Evolutionary conservation across 352 stramenopile species (phyloP).

Genomic region (Globisporangium okanoganense): DNA sequence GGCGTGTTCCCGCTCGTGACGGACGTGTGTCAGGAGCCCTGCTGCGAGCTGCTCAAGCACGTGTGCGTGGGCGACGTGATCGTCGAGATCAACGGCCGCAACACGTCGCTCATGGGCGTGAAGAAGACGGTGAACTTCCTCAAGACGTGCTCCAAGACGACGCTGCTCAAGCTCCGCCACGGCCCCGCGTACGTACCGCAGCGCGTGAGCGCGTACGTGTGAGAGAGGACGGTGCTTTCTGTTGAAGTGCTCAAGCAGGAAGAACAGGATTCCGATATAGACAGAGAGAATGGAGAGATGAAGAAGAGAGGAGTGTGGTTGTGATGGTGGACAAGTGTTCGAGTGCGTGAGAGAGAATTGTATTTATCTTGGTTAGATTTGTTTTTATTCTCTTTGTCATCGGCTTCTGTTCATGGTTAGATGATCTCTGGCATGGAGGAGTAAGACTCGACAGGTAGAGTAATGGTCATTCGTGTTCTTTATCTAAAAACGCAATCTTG

Average conservation of each 20-base stretch:
- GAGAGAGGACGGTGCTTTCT: slow-evolving; percentile 7
- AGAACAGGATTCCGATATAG: slow-evolving; percentile 5
- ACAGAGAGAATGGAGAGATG: background rate
- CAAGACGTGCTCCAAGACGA: slow-evolving; percentile 83
- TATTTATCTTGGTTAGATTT: slow-evolving; percentile 9
- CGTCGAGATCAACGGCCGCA: slow-evolving; percentile 86
- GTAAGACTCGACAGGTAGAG: background rate
- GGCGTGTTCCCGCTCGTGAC: slow-evolving; percentile 78
- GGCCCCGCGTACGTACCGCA: slow-evolving; percentile 69
- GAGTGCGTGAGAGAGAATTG: slow-evolving; percentile 7
- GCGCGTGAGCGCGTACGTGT: slow-evolving; percentile 73
- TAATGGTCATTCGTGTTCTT: slow-evolving; percentile 3
- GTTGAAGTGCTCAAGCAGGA: slow-evolving; percentile 31
- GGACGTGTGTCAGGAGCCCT: slow-evolving; percentile 80
- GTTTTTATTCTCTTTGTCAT: background rate
- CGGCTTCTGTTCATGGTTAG: background rate
- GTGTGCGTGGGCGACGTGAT: slow-evolving; percentile 84
- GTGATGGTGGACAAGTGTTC: background rate
- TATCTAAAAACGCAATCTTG: slow-evolving; percentile 8
- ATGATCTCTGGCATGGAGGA: too few relatives aligned
- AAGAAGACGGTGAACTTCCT: slow-evolving; percentile 89
- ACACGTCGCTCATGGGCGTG: slow-evolving; percentile 85
- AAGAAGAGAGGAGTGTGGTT: background rate
- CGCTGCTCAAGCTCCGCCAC: slow-evolving; percentile 80
- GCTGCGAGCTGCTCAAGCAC: slow-evolving; percentile 78